Evolutionary conservation across 2,329 filamentous ascomycete genomes (phyloP).

Genomic region (Fusarium sp.): DNA sequence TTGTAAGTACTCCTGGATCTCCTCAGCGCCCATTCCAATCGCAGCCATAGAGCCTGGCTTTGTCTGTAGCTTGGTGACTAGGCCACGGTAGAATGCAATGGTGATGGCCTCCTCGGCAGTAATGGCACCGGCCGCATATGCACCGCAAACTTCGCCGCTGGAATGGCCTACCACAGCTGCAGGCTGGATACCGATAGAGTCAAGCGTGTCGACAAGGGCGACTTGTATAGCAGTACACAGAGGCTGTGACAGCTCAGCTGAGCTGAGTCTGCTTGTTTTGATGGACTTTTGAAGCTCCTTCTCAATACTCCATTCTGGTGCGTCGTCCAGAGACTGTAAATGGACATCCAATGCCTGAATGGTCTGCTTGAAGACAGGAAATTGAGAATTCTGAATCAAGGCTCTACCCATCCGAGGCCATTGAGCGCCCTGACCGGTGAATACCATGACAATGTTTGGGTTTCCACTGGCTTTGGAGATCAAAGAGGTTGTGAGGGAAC

Average conservation of each 20-base stretch:
- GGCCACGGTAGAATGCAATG: slow-evolving; percentile 3
- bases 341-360: background rate
- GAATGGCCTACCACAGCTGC: slow-evolving; percentile 6
- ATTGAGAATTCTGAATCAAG: background rate
- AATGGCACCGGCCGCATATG: background rate
- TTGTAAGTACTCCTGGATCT: background rate
- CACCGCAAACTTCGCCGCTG: slow-evolving; percentile 5
- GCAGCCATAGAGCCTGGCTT: slow-evolving; percentile 13
- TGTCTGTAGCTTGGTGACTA: background rate
- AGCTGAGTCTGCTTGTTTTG: background rate
- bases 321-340: background rate
- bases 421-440: slow-evolving; percentile 9
- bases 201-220: background rate
- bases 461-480: background rate
- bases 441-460: background rate
- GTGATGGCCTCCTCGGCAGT: slow-evolving; percentile 1
- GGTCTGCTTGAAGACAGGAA: background rate
- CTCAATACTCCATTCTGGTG: background rate
- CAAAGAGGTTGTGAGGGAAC: background rate
- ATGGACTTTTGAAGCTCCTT: slow-evolving; percentile 1
- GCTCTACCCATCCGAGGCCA: slow-evolving; percentile 9
- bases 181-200: background rate
- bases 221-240: slow-evolving; percentile 3
- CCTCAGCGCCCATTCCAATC: background rate
- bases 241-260: slow-evolving; percentile 1